Evolutionary conservation across 768 basidiomycete species (phyloP).

Genomic region (Rhizopogon rudus): DNA sequence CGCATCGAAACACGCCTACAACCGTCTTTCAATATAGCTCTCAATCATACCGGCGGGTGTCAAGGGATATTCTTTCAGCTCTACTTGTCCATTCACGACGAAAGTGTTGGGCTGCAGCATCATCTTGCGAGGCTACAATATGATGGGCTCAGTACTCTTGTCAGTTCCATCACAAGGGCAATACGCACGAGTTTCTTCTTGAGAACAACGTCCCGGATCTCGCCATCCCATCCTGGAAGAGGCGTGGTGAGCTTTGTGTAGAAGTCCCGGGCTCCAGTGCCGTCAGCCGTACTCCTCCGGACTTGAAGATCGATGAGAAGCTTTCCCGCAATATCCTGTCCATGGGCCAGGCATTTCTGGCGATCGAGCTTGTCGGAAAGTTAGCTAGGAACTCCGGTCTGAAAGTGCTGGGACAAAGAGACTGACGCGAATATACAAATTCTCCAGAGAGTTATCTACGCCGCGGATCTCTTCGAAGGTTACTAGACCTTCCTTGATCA

Average conservation of each 20-base stretch:
- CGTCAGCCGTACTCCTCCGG: constrained; percentile 82
- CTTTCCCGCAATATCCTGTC: constrained; percentile 63
- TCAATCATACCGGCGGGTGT: constrained; percentile 72
- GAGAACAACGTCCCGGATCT: constrained; percentile 73
- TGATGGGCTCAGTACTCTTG: not conserved
- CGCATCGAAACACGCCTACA: constrained; percentile 26
- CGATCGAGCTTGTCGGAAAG: constrained; percentile 57
- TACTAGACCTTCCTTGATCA: constrained; percentile 68
- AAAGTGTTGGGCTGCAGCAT: constrained; percentile 83
- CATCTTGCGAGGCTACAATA: constrained; percentile 68
- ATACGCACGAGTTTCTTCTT: constrained; percentile 67
- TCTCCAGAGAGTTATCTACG: constrained; percentile 51
- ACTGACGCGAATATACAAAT: constrained; percentile 66
- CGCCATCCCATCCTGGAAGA: constrained; percentile 62
- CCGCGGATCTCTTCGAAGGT: constrained; percentile 64
- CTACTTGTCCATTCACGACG: constrained; percentile 59
- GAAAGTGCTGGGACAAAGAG: not conserved
- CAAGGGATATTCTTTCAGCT: constrained; percentile 75
- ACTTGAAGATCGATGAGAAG: constrained; percentile 80
- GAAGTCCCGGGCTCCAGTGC: constrained; percentile 69
- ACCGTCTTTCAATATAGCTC: constrained; percentile 71
- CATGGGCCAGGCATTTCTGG: constrained; percentile 56
- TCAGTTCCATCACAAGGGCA: not conserved
- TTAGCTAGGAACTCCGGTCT: not conserved
- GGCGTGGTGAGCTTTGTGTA: constrained; percentile 81